Percentiles rank a stretch among this genome's conserved stretches.
Conservation (phyloP, 495 filamentous ascomycete species). For the Chaetomium tenue region DNA sequence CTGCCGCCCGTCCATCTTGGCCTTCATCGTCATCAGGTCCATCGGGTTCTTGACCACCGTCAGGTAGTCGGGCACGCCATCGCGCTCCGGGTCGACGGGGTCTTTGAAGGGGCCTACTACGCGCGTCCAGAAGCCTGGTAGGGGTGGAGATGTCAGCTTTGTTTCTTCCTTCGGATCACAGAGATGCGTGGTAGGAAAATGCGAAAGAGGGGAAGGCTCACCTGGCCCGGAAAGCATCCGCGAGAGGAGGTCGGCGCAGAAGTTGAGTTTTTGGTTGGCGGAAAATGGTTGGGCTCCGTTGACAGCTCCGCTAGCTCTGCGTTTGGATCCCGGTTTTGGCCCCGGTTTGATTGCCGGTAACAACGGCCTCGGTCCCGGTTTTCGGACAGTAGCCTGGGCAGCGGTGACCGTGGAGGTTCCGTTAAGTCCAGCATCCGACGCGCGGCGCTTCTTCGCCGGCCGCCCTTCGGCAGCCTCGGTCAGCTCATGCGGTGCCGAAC, state of each 20-base stretch:
- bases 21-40: constrained; percentile 51
- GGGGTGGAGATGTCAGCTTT: neutral
- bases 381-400: constrained; percentile 20
- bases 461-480: constrained; percentile 34
- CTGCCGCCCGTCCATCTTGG: constrained; percentile 47
- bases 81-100: constrained; percentile 45
- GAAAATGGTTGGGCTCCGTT: constrained; percentile 34
- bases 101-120: constrained; percentile 53
- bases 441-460: constrained; percentile 40
- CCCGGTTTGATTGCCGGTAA: constrained; percentile 23
- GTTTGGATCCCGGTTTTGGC: constrained; percentile 35
- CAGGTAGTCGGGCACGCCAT: constrained; percentile 51
- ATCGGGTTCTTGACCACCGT: constrained; percentile 48
- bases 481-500: constrained; percentile 30
- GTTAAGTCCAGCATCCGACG: constrained; percentile 34
- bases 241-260: constrained; percentile 51
- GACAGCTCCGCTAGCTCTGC: constrained; percentile 28
- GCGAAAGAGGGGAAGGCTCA: constrained; percentile 26
- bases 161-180: neutral
- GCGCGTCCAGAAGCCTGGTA: constrained; percentile 56
- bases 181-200: neutral
- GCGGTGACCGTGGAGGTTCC: constrained; percentile 13
- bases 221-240: constrained; percentile 56
- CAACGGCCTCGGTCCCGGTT: constrained; percentile 27
- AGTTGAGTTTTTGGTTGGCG: constrained; percentile 48